phyloP scores from a whole-genome alignment of 345 rosid genomes.

The Euclidium syriacum region DNA sequence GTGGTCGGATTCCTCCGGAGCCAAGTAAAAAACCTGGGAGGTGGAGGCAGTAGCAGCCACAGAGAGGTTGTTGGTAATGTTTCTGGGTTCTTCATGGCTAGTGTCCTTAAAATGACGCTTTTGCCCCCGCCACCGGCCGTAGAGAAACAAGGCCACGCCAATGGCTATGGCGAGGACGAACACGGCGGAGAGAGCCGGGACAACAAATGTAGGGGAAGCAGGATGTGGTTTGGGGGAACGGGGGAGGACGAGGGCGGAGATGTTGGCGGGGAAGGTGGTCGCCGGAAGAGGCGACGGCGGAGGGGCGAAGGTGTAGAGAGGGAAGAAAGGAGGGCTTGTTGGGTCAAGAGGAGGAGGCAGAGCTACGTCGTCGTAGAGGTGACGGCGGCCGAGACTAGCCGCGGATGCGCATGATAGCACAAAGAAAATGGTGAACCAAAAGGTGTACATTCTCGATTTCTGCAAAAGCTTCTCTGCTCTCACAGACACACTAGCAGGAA shows the following conservation, averaged over 20 bases:
- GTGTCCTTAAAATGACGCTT: conserved; percentile 14
- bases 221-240: conserved; percentile 42
- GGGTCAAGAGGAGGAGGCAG: conserved; percentile 38
- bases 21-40: conserved; percentile 73
- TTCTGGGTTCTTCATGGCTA: conserved; percentile 20
- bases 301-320: conserved; percentile 47
- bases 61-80: conserved; percentile 34
- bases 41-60: conserved; percentile 39
- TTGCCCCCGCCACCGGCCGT: conserved; percentile 44
- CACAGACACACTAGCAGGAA: neutral
- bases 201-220: conserved; percentile 42
- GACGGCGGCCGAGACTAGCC: conserved; percentile 42
- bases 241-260: conserved; percentile 76
- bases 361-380: conserved; percentile 69
- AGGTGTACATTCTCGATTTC: conserved; percentile 18
- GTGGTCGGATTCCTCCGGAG: conserved; percentile 30
- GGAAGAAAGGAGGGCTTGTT: conserved; percentile 60
- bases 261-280: conserved; percentile 80
- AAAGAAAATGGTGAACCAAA: conserved; percentile 25
- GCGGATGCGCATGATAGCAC: conserved; percentile 32
- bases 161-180: conserved; percentile 34
- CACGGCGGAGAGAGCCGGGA: conserved; percentile 45
- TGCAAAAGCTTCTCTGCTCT: conserved; percentile 3
- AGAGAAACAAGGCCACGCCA: conserved; percentile 34
- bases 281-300: conserved; percentile 73